Evolutionary conservation across 257 asterid genomes (phyloP), one percentile per base, ranked within the genome.

Genomic region (Euphrasia confusa): DNA sequence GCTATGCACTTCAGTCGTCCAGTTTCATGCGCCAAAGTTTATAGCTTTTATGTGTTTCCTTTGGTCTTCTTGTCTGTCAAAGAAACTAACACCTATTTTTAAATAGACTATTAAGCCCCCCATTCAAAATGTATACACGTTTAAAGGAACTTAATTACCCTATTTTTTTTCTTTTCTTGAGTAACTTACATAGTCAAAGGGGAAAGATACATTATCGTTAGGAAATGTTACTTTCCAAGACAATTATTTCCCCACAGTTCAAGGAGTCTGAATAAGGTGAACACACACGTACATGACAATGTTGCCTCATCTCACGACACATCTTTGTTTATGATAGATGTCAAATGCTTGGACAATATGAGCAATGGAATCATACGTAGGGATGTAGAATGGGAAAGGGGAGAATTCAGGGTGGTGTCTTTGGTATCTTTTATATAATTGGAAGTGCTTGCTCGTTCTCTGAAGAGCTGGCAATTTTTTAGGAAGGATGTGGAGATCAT

Each of bases 281-380:
- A 76, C 81, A 71, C 75, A 66, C 71, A 59, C 77, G 71, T 79
- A 63, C 42, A 37, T 37, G 42, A 67, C 63, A 62, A 72, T 79
- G 70, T 81, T 81, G 77, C 77, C 73, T 79, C 84, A 77, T 81
- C 75, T 88, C 82, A 81, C 87, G 95, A 93, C 88, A 67, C 71
- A 37, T 37, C 95, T 93, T 78, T 89, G 84, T 79, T 87, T 81
- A 87, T 93, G 84, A 79, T 93, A 93, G 97, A 93, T 93, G 81
- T 85, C 88, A 78, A 82, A 92, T 80, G 97, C 96, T 79, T 93
- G 99, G 99, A 87, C 85, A 64, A 80, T 83, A 67, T 87, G 97
- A 83, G 97, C 97, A 75, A 83, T 87, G 99, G 87, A 79, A 89
- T 79, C 95, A 79, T 89, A 87, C 97, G 57, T 94, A 87, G 97